Percentiles rank a stretch among this genome's conserved stretches.
phyloP scores from a whole-genome alignment of 352 stramenopile genomes.

The Phytophthora chlamydospora region DNA sequence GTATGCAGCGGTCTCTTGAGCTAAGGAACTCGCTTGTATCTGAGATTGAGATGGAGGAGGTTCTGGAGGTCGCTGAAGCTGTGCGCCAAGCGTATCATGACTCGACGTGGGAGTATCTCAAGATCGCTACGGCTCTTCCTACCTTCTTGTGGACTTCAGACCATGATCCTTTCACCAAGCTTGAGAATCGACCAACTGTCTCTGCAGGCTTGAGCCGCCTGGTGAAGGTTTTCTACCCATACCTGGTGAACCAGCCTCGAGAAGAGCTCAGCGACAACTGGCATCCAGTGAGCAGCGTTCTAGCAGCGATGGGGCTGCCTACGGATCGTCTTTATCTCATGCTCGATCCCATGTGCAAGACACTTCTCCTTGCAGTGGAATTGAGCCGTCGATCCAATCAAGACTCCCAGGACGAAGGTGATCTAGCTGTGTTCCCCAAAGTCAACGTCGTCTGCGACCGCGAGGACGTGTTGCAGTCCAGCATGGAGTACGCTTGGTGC shows the following conservation, averaged over 20 bases:
- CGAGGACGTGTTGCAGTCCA: slow-evolving; percentile 45
- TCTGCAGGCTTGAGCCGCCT: slow-evolving; percentile 46
- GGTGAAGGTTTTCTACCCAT: slow-evolving; percentile 75
- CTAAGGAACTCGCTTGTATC: slow-evolving; percentile 45
- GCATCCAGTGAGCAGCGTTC: slow-evolving; percentile 34
- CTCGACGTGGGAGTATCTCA: slow-evolving; percentile 41
- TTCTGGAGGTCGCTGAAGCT: slow-evolving; percentile 37
- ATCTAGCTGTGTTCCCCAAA: slow-evolving; percentile 41
- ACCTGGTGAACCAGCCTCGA: slow-evolving; percentile 56
- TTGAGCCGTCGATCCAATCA: slow-evolving; percentile 24
- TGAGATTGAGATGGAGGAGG: slow-evolving; percentile 48
- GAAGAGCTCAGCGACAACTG: slow-evolving; percentile 52
- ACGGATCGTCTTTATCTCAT: slow-evolving; percentile 34
- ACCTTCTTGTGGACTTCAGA: slow-evolving; percentile 16
- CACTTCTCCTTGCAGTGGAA: slow-evolving; percentile 50
- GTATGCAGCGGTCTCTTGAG: slow-evolving; percentile 25
- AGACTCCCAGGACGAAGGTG: slow-evolving; percentile 17
- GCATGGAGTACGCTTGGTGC: slow-evolving; percentile 36
- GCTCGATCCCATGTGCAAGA: slow-evolving; percentile 58
- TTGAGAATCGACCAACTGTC: slow-evolving; percentile 2
- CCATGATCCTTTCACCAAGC: neutral
- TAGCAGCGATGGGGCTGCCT: slow-evolving; percentile 33
- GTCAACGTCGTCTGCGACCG: slow-evolving; percentile 58
- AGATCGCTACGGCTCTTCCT: slow-evolving; percentile 27
- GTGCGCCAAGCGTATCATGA: slow-evolving; percentile 33